A percentile compares a stretch with the other conserved stretches of the same genome.
phyloP scores from a whole-genome alignment of 164 flowering plant species.

The Berberis vulgaris region DNA sequence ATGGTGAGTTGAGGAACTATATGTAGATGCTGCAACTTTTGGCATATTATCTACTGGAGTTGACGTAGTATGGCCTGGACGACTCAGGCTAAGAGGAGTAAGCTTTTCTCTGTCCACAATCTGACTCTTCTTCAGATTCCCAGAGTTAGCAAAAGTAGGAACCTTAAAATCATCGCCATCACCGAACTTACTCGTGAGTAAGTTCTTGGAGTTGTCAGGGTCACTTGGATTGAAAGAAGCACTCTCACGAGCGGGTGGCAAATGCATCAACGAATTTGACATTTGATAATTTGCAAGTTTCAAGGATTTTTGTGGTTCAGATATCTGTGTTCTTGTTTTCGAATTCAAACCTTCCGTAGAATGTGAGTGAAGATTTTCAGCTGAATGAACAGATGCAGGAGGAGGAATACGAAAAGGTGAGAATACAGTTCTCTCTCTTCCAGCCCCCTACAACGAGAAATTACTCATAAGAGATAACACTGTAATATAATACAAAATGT shows the following conservation, averaged over 20 bases:
- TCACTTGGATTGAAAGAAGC: conserved; percentile 9
- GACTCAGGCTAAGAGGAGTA: conserved; percentile 11
- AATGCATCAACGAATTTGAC: not conserved
- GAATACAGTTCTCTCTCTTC: conserved; percentile 17
- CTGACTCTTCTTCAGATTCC: conserved; percentile 7
- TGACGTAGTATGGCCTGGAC: conserved; percentile 9
- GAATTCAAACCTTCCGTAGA: conserved; percentile 9
- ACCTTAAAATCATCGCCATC: conserved; percentile 17
- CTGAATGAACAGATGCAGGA: conserved; percentile 9
- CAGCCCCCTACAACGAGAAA: conserved; percentile 5
- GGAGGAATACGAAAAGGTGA: conserved; percentile 15
- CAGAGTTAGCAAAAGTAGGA: conserved; percentile 14
- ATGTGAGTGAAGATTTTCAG: conserved; percentile 17
- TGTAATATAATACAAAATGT: too few relatives aligned
- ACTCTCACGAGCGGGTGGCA: conserved; percentile 9
- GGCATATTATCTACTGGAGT: not conserved
- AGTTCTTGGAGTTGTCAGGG: conserved; percentile 14
- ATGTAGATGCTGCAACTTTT: too few relatives aligned
- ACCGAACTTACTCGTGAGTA: conserved; percentile 9
- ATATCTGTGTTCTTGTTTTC: not conserved
- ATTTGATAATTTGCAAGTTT: conserved; percentile 5
- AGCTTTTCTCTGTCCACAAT: conserved; percentile 17
- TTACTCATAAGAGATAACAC: not conserved
- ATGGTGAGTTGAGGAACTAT: conserved; percentile 10
- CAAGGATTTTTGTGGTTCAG: not conserved